Evolutionary conservation across 2,329 filamentous ascomycete species (phyloP).

Genomic region (Metarhizium guizhouense): DNA sequence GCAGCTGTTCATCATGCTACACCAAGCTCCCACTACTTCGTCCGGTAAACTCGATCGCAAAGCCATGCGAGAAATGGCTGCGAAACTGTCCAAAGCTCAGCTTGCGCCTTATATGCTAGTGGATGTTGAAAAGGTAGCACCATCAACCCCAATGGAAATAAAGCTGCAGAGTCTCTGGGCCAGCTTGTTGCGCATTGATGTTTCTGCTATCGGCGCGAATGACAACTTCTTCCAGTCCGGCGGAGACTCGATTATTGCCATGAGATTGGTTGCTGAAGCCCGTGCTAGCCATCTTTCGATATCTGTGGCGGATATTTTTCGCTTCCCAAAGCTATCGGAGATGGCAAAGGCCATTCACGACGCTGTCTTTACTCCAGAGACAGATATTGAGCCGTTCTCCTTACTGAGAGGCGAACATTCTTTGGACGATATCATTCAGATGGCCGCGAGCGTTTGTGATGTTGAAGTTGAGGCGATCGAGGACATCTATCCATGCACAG

Average conservation of each 20-base stretch:
- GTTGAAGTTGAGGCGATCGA: too few relatives aligned
- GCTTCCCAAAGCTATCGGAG: not conserved
- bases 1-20: slow-evolving; percentile 29
- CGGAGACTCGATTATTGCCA: slow-evolving; percentile 20
- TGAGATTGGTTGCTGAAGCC: slow-evolving; percentile 12
- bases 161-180: slow-evolving; percentile 7
- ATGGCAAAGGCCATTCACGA: too few relatives aligned
- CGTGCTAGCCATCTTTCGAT: slow-evolving; percentile 9
- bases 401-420: too few relatives aligned
- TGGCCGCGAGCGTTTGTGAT: too few relatives aligned
- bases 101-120: not conserved
- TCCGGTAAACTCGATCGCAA: slow-evolving; percentile 37
- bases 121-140: not conserved
- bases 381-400: too few relatives aligned
- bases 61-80: slow-evolving; percentile 29
- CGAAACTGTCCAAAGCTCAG: not conserved
- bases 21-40: slow-evolving; percentile 29
- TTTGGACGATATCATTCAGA: too few relatives aligned
- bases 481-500: too few relatives aligned
- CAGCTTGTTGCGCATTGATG: slow-evolving; percentile 23
- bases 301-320: slow-evolving; percentile 15
- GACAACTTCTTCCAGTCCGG: slow-evolving; percentile 21
- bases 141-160: not conserved
- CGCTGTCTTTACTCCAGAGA: too few relatives aligned
- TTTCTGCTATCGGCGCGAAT: not conserved